A percentile compares a stretch with the other conserved stretches of the same genome.
phyloP scores from a whole-genome alignment of 2,329 filamentous ascomycete genomes.

The Trichoderma sp. region DNA sequence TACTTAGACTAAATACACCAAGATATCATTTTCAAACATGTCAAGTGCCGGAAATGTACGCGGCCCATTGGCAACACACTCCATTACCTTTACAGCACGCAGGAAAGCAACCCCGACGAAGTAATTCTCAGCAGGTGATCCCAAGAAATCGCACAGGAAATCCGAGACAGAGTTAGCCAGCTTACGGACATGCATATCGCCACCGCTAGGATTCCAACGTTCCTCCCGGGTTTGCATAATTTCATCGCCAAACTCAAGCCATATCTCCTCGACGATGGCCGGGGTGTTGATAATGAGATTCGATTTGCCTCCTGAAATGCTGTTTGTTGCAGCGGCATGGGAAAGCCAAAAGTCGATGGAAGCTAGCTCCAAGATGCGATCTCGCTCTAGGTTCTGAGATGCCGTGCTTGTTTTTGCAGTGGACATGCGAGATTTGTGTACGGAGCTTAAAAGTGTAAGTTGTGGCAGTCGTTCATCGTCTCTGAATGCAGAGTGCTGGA shows the following conservation, averaged over 20 bases:
- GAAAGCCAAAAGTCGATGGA: no score
- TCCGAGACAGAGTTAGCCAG: background rate
- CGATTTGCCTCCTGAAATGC: background rate
- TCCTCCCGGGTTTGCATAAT: rapidly evolving
- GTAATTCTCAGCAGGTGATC: background rate
- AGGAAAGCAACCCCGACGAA: background rate
- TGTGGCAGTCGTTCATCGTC: no score
- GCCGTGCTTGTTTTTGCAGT: no score
- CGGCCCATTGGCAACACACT: background rate
- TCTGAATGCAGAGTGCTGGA: no score
- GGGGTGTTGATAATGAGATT: background rate
- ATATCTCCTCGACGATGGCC: background rate
- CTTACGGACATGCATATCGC: background rate
- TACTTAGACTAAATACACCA: background rate
- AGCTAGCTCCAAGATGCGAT: no score
- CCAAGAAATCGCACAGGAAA: background rate
- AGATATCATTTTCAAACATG: background rate
- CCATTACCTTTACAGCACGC: background rate
- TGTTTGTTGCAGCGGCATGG: background rate
- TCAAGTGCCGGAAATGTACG: background rate
- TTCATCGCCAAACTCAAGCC: rapidly evolving
- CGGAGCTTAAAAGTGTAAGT: no score
- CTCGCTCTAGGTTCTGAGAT: no score
- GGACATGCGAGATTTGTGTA: no score
- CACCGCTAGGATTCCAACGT: background rate